Percentiles rank a stretch among this genome's conserved stretches.
Conservation (phyloP, 441 rosid species). For the Theobroma grandiflorum region DNA sequence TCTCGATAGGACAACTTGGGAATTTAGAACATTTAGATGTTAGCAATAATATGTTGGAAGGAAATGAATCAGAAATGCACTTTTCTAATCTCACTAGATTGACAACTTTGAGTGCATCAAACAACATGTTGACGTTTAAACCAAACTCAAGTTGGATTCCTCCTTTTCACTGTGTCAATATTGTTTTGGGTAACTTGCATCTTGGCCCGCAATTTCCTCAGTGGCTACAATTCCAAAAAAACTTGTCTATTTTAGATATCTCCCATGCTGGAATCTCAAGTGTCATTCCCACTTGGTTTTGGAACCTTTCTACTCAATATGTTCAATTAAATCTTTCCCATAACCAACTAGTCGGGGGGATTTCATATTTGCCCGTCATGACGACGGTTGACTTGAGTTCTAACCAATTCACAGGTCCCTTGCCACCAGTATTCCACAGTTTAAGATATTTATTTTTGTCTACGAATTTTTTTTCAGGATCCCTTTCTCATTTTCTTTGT, state of each 20-base stretch:
- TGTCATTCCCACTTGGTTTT: conserved; percentile 23
- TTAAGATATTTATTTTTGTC: background rate
- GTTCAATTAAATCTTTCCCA: background rate
- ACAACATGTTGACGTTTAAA: background rate
- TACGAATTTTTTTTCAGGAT: conserved; percentile 26
- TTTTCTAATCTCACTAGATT: conserved; percentile 12
- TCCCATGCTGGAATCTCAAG: conserved; percentile 19
- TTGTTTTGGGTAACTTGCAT: background rate
- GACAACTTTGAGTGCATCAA: background rate
- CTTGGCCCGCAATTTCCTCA: conserved; percentile 20
- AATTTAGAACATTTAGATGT: background rate
- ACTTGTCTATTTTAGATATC: background rate
- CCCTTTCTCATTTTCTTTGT: conserved; percentile 13
- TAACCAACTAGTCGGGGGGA: conserved; percentile 7
- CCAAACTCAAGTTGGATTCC: conserved; percentile 25
- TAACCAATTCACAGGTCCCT: conserved; percentile 13
- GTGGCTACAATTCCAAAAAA: conserved; percentile 14
- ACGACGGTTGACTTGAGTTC: background rate
- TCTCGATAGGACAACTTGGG: too few species aligned
- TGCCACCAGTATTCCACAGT: background rate
- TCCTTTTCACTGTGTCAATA: background rate
- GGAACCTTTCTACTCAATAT: conserved; percentile 6
- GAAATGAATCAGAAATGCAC: background rate
- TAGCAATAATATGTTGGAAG: conserved; percentile 35
- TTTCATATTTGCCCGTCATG: background rate